Evolutionary conservation across 2,329 filamentous ascomycete species (phyloP).

Genomic region (Xylariales sp.): DNA sequence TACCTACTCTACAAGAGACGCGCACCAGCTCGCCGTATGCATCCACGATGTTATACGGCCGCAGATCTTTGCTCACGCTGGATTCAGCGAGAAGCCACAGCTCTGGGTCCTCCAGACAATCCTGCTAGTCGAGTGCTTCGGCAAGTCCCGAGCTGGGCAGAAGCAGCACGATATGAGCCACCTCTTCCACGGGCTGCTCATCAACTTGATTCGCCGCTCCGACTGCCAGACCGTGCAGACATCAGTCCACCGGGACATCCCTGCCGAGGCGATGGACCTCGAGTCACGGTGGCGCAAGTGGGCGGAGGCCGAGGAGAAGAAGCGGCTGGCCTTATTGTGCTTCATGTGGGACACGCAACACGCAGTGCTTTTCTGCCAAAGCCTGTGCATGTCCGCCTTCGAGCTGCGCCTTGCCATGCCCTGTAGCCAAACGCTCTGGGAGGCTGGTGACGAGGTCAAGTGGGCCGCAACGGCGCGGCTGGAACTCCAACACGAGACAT

Average conservation of each 20-base stretch:
- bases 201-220: conserved; percentile 32
- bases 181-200: conserved; percentile 38
- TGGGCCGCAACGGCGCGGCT: conserved; percentile 40
- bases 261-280: conserved; percentile 31
- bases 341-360: conserved; percentile 67
- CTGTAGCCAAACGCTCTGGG: conserved; percentile 51
- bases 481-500: conserved; percentile 21
- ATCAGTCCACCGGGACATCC: conserved; percentile 11
- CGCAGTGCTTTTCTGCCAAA: conserved; percentile 61
- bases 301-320: conserved; percentile 53
- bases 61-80: conserved; percentile 53
- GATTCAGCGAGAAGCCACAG: conserved; percentile 54
- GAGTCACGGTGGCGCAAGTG: conserved; percentile 47
- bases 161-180: conserved; percentile 62
- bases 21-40: conserved; percentile 56
- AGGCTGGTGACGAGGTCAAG: conserved; percentile 46
- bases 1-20: conserved; percentile 54
- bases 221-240: conserved; percentile 29
- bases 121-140: conserved; percentile 59
- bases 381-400: conserved; percentile 62
- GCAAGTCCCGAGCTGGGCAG: conserved; percentile 58
- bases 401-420: conserved; percentile 55
- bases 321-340: conserved; percentile 54
- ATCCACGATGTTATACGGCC: conserved; percentile 57
- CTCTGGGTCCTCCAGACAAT: conserved; percentile 60